Base-by-base conservation (phyloP, 257 asterid species). In the Nicotiana otophora region DNA sequence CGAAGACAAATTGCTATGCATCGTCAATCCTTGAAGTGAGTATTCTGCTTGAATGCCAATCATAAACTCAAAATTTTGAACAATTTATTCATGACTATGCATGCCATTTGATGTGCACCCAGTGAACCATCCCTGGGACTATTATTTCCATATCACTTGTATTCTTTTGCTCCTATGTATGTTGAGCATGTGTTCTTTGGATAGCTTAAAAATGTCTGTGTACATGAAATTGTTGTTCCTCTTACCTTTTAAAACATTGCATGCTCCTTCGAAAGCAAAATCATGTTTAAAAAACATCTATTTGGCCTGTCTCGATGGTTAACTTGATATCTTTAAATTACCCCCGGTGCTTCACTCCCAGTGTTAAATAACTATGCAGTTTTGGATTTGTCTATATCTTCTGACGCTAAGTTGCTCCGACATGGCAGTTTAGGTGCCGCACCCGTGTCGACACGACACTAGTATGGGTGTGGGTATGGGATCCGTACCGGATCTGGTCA, bases 1-100 rank as follows among this genome's bases (percentile, higher is more conserved):
- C 88, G 97, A 81, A 92, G 91, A 88, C 93, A 91, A 87, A 87
- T 95, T 55, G 94, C 86, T 61, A 61, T 81, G n/a, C 81, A 84
- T 57, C 91, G 92, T 82, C 89, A 76, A 84, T 82, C 83, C 28
- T 84, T 88, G 64, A 86, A 86, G 78, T 84, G 82, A 84, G 66
- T 76, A 66, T 51, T 39, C 78, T 48, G 62, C 8, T 51, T 14
- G 46, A 74, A 48, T 26, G 26, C 10, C 15, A 14, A 48, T 33
- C 15, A 23, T 20, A 14, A 46, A 51, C 36, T n/a, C 23, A 51
- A 1, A 26, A 74, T 1, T 42, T 51, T 74, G 62, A 51, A 48
- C 42, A 74, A 17, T 74, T 26, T 74, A 0, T 74, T 15, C 20
- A 5, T 1, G 23, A 48, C 42, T 51, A 51, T 51, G 62, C 80